Conservation (phyloP, 345 rosid species). For the Lepidium aucheri region DNA sequence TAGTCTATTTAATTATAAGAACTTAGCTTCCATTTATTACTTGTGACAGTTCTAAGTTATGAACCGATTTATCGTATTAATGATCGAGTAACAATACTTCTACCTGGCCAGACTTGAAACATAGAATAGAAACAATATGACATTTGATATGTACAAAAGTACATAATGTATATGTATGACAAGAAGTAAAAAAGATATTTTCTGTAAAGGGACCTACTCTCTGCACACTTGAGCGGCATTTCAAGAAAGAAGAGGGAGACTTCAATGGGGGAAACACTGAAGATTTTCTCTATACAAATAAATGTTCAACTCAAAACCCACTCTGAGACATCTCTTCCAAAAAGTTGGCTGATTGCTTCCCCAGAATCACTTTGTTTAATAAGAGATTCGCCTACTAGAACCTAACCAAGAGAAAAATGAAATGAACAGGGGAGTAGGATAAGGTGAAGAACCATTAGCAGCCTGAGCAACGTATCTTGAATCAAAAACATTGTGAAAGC, state of each 20-base stretch:
- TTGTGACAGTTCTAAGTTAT: not conserved
- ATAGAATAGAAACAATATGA: not conserved
- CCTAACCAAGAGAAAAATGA: conserved; percentile 34
- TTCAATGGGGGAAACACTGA: not conserved
- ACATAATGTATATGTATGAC: not conserved
- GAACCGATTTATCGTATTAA: not conserved
- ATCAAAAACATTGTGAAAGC: conserved; percentile 12
- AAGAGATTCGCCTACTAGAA: conserved; percentile 89
- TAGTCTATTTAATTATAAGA: not conserved
- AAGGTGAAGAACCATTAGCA: not conserved
- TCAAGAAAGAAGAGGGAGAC: not conserved
- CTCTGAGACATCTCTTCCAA: conserved; percentile 64
- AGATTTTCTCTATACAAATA: conserved; percentile 22
- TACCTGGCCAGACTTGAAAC: not conserved
- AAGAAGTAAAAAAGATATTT: not conserved
- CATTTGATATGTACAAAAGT: not conserved
- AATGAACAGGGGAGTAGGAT: not conserved
- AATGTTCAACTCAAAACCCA: conserved; percentile 19
- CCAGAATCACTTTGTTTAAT: conserved; percentile 70
- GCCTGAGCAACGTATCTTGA: not conserved
- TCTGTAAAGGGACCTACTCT: not conserved
- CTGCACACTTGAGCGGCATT: not conserved
- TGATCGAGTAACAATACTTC: not conserved
- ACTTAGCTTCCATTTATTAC: not conserved
- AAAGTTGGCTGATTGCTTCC: conserved; percentile 59